These are phyloP conservation scores for Colletotrichum magnum DNA, from an alignment of 2,329 filamentous ascomycete species.

Conservation along the genomic window DNA sequence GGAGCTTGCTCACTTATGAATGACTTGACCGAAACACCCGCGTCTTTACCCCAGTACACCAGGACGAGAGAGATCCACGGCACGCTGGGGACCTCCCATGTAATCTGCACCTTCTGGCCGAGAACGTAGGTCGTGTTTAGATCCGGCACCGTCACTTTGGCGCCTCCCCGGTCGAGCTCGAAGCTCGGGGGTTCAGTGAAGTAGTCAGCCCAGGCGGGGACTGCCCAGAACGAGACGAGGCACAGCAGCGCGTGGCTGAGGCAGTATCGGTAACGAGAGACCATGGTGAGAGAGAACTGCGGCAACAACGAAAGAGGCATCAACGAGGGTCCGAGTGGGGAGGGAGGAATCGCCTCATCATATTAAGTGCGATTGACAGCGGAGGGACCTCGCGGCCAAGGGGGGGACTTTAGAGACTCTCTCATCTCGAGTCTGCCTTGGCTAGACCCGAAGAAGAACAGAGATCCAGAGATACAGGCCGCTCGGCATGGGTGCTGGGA, in stretches of 20 bases:
- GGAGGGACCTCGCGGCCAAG: neutral
- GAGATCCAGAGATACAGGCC: neutral
- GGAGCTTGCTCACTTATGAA: conserved; percentile 20
- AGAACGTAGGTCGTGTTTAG: conserved; percentile 25
- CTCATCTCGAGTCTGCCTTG: conserved; percentile 34
- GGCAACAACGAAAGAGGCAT: neutral
- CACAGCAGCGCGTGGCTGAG: conserved; percentile 47
- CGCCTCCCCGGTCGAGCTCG: conserved; percentile 20
- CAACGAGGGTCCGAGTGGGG: neutral
- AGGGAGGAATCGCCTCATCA: conserved; percentile 4
- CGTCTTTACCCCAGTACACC: conserved; percentile 30
- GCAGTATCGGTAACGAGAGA: conserved; percentile 63
- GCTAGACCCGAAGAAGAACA: conserved; percentile 17
- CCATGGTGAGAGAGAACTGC: neutral
- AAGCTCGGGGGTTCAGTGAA: conserved; percentile 35
- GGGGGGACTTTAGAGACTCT: neutral
- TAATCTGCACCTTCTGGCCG: conserved; percentile 24
- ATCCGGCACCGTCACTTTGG: conserved; percentile 8
- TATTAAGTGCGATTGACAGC: neutral
- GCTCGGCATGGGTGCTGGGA: neutral
- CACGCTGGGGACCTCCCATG: conserved; percentile 25
- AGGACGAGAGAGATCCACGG: conserved; percentile 27
- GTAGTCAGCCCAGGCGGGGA: conserved; percentile 13
- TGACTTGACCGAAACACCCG: conserved; percentile 19
- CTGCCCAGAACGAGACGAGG: neutral